Evolutionary conservation across 805 yeast species (phyloP).

Genomic region (Barnettozyma populi): DNA sequence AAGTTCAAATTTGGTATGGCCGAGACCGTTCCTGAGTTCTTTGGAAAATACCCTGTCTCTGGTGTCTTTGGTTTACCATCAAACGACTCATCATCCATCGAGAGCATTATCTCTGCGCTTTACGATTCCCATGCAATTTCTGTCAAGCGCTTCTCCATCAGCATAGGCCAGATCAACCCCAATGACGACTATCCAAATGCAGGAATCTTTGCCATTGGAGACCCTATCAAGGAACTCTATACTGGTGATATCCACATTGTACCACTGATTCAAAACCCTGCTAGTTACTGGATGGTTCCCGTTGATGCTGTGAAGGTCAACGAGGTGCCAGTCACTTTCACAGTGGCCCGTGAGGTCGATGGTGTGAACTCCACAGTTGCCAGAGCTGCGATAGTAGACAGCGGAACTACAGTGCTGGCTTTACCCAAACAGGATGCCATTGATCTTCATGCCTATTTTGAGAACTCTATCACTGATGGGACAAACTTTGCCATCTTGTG

Average conservation of each 20-base stretch:
- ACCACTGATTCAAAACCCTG: conserved; percentile 28
- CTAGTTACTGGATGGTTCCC: conserved; percentile 48
- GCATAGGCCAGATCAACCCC: conserved; percentile 31
- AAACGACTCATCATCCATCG: conserved; percentile 29
- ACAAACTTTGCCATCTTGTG: conserved; percentile 58
- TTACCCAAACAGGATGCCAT: conserved; percentile 51
- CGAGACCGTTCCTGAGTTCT: conserved; percentile 44
- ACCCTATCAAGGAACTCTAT: conserved; percentile 32
- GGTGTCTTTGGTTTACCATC: conserved; percentile 61
- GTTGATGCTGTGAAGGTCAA: conserved; percentile 35
- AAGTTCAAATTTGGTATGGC: conserved; percentile 52
- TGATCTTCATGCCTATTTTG: conserved; percentile 46
- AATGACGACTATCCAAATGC: conserved; percentile 26
- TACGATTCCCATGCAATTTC: conserved; percentile 31
- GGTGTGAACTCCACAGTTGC: conserved; percentile 13
- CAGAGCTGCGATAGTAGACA: conserved; percentile 50
- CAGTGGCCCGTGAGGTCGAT: conserved; percentile 14
- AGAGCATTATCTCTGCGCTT: conserved; percentile 38
- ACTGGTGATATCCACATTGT: conserved; percentile 38
- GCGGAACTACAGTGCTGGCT: conserved; percentile 62
- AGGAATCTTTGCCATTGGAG: conserved; percentile 43
- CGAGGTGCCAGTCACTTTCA: conserved; percentile 29
- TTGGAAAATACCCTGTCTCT: conserved; percentile 45
- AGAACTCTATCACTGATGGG: conserved; percentile 49
- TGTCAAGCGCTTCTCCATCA: conserved; percentile 37